These are phyloP conservation scores for baker's yeast (Saccharomyces cerevisiae) DNA, from an alignment of 805 yeast species.

Conservation along the genomic window DNA sequence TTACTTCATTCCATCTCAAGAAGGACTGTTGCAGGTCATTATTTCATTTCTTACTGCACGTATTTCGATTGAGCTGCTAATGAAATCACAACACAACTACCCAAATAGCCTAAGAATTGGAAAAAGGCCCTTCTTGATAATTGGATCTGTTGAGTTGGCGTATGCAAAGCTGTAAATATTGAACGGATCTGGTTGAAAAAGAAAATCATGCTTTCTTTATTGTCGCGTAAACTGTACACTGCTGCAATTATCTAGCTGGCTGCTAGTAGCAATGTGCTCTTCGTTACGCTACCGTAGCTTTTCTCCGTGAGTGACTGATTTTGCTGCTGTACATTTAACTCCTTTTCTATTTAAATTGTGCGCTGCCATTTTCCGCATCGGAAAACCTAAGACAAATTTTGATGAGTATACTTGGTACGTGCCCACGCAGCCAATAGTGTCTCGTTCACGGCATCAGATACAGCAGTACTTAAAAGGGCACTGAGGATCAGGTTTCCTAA, in stretches of 20 bases:
- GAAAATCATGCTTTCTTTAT: slow-evolving; percentile 12
- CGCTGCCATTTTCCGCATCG: not conserved
- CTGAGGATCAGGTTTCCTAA: not conserved
- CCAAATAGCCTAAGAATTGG: slow-evolving; percentile 29
- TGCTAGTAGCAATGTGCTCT: slow-evolving; percentile 1
- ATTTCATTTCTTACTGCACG: not conserved
- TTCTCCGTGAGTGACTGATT: not conserved
- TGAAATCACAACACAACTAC: slow-evolving; percentile 29
- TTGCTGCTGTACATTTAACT: not conserved
- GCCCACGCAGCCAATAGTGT: not conserved
- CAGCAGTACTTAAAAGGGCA: not conserved
- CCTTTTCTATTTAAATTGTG: not conserved
- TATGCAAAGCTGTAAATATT: slow-evolving; percentile 28
- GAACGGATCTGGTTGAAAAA: slow-evolving; percentile 27
- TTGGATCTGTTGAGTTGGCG: slow-evolving; percentile 22
- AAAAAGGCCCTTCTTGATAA: slow-evolving; percentile 30
- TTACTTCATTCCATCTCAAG: not conserved
- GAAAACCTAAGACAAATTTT: not conserved
- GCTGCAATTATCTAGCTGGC: not conserved
- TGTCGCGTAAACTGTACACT: not conserved
- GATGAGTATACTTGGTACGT: not conserved
- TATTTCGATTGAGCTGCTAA: slow-evolving; percentile 23
- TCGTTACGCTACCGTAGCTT: slow-evolving; percentile 1
- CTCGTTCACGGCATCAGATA: not conserved
- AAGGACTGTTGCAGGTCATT: not conserved